These are phyloP conservation scores for Sclerotinia trifoliorum DNA, from an alignment of 2,329 filamentous ascomycete genomes.

Conservation along the genomic window DNA sequence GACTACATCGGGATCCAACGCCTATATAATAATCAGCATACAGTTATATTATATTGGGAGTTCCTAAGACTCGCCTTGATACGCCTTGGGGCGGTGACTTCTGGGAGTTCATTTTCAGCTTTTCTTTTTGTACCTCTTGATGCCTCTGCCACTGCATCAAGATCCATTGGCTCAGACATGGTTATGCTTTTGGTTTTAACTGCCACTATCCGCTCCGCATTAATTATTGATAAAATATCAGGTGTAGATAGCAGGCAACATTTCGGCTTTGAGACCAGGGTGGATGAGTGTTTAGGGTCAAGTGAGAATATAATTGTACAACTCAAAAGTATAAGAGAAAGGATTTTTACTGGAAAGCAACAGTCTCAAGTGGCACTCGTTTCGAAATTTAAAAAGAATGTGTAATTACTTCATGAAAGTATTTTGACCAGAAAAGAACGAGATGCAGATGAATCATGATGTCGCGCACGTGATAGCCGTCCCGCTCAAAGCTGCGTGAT, in stretches of 20 bases:
- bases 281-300: neutral
- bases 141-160: slow-evolving; percentile 40
- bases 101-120: slow-evolving; percentile 45
- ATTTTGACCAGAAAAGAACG: neutral
- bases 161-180: slow-evolving; percentile 45
- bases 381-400: neutral
- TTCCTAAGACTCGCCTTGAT: slow-evolving; percentile 44
- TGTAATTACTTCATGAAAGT: neutral
- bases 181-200: neutral
- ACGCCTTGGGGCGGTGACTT: slow-evolving; percentile 47
- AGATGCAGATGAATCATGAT: neutral
- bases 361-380: too few relatives aligned
- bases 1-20: slow-evolving; percentile 86
- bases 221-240: neutral
- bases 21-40: slow-evolving; percentile 52
- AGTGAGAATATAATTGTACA: neutral
- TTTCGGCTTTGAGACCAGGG: slow-evolving; percentile 2
- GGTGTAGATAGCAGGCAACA: slow-evolving; percentile 1
- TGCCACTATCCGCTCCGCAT: neutral
- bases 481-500: neutral
- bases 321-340: neutral
- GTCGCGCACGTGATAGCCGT: too few relatives aligned
- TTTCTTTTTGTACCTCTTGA: slow-evolving; percentile 47
- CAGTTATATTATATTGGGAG: neutral
- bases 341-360: neutral